Percentiles rank a stretch among this genome's conserved stretches.
phyloP scores from a whole-genome alignment of 805 yeast species.

The Myxozyma neotropica region DNA sequence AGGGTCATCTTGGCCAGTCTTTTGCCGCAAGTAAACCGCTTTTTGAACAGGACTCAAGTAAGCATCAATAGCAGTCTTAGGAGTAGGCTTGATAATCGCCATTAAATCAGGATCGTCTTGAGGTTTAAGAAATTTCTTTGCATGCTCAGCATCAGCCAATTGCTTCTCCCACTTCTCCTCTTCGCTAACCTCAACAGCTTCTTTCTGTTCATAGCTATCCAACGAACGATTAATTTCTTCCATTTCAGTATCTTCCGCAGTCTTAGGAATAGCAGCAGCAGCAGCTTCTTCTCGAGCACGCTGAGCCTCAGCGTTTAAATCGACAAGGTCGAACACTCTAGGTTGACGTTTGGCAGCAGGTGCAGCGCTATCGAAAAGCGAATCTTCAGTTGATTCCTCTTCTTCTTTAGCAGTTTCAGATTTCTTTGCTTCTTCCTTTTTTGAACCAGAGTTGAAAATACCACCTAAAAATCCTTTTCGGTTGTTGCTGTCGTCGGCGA shows the following conservation, averaged over 20 bases:
- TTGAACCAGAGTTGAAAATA: background rate
- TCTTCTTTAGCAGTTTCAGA: conserved; percentile 1
- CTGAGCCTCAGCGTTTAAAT: conserved; percentile 8
- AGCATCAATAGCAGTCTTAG: conserved; percentile 18
- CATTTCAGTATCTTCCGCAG: conserved; percentile 16
- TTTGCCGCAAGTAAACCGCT: conserved; percentile 29
- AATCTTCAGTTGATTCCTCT: background rate
- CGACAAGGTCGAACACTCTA: conserved; percentile 14
- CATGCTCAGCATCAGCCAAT: background rate
- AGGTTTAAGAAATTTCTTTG: conserved; percentile 4
- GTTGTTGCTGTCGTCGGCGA: conserved; percentile 5
- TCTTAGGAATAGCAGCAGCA: background rate
- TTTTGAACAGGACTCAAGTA: conserved; percentile 25
- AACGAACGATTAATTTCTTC: conserved; percentile 6
- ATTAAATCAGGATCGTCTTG: conserved; percentile 26
- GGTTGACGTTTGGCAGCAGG: conserved; percentile 16
- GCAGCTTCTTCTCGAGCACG: background rate
- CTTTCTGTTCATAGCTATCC: conserved; percentile 8
- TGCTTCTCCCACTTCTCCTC: conserved; percentile 4
- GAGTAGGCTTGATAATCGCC: conserved; percentile 23
- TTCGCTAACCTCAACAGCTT: background rate
- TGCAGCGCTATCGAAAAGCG: conserved; percentile 22
- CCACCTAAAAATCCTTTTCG: conserved; percentile 3
- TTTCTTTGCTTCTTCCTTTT: background rate
- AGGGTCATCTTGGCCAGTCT: conserved; percentile 21